phyloP scores from a whole-genome alignment of 2,329 filamentous ascomycete species.

The Fusarium sp. region DNA sequence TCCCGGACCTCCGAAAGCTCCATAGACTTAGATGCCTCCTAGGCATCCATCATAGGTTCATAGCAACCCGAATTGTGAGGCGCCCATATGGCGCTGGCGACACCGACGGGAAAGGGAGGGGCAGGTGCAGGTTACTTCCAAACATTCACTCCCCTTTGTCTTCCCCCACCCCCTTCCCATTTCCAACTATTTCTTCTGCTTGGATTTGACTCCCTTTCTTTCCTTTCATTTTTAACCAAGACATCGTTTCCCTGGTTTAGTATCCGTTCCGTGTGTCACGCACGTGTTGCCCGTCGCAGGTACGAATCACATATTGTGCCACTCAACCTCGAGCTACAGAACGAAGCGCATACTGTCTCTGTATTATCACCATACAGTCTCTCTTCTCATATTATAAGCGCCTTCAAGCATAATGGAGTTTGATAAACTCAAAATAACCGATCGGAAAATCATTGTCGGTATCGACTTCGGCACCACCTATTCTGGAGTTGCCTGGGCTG shows the following conservation, averaged over 20 bases:
- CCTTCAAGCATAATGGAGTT: constrained; percentile 53
- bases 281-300: background rate
- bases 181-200: background rate
- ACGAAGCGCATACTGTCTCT: background rate
- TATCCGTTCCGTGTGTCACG: background rate
- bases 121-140: background rate
- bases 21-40: background rate
- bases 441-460: constrained; percentile 61
- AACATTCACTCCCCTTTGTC: background rate
- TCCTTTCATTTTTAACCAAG: background rate
- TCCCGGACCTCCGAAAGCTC: too few relatives aligned
- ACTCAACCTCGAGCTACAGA: constrained; percentile 6
- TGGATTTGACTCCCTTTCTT: background rate
- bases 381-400: background rate
- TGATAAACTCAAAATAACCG: constrained; percentile 52
- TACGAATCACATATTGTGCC: constrained; percentile 8
- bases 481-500: constrained; percentile 64
- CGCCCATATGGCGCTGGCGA: background rate
- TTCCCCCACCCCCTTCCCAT: background rate
- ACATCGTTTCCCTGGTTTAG: background rate
- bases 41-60: too few relatives aligned
- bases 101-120: background rate
- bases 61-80: background rate
- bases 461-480: constrained; percentile 69
- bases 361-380: background rate